Evolutionary conservation across 805 yeast species (phyloP), one percentile per base, ranked within the genome.

Genomic region (Priceomyces castillae): DNA sequence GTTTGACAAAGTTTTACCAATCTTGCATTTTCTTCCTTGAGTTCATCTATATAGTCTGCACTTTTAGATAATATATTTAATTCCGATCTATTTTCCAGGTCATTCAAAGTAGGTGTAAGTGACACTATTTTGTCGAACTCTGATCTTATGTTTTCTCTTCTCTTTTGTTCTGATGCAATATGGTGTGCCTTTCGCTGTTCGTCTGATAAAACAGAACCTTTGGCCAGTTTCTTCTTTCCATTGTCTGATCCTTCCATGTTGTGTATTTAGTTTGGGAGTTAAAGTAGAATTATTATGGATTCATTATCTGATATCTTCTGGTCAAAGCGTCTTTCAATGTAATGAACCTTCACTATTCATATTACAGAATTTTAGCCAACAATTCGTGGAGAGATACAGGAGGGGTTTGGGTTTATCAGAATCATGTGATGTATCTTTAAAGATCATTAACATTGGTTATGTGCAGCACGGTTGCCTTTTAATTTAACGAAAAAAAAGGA

Each of bases 101-200:
- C 72, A 1, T 77, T 71, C 34, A 90, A 67, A 7, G 77, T 81
- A 0, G 97, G 97, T 1, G 94, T 89, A 7, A 87, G 61, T 1
- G 75, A 71, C 0, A 90, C 90, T 17, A 90, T 71, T 43, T 76
- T 77, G 53, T 86, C 95, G 56, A 88, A 90, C 7, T 89, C 90
- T 7, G 82, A 77, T 36, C 97, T 71, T 17, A 92, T 88, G 34
- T 90, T 88, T 50, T 83, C 88, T 48, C 98, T 72, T 54, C 98
- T 73, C 56, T 85, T 86, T 59, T 89, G 90, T 59, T 90, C 98
- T 0, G 90, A 83, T 4, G 86, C 86, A 6, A 87, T 85, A 56
- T 86, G 95, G 51, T 84, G 86, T 4, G 82, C 83, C 81, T 82
- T 65, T 47, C 65, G 65, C 47, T 67, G 69, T 26, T 65, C 69